phyloP scores from a whole-genome alignment of 441 rosid genomes.

The Euphorbia celastroides region DNA sequence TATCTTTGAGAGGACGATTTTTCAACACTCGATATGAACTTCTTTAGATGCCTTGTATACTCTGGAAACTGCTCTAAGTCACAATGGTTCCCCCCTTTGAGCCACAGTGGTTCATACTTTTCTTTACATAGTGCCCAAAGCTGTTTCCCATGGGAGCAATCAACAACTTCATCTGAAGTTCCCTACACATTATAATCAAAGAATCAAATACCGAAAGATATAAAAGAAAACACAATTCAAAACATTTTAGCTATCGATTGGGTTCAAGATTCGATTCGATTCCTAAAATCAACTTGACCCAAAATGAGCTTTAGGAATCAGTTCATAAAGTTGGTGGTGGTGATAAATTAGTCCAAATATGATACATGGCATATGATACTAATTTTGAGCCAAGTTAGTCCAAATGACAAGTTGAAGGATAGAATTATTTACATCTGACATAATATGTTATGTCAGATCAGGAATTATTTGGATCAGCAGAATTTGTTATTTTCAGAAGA shows the following conservation, averaged over 20 bases:
- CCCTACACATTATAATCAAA: constrained; percentile 44
- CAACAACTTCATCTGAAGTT: constrained; percentile 94
- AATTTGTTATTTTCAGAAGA: constrained; percentile 1
- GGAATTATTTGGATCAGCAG: neutral
- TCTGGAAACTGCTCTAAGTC: constrained; percentile 84
- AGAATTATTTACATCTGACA: neutral
- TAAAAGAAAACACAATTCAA: neutral
- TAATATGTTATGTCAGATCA: neutral
- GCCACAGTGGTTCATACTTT: constrained; percentile 92
- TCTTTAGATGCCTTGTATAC: constrained; percentile 85
- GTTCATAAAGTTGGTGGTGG: neutral
- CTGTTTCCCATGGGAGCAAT: constrained; percentile 93
- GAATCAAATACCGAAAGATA: constrained; percentile 1
- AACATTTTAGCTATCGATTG: neutral
- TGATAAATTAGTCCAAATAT: neutral
- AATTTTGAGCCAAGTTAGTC: neutral
- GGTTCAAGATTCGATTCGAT: neutral
- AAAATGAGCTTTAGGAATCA: neutral
- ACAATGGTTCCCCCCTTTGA: constrained; percentile 91
- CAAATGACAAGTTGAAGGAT: neutral
- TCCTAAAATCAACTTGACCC: neutral
- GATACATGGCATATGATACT: neutral
- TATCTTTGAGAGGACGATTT: constrained; percentile 76
- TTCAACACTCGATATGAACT: constrained; percentile 79
- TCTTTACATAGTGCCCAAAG: constrained; percentile 90